Evolutionary conservation across 805 yeast species (phyloP).

Genomic region (Metschnikowia cerradonensis): DNA sequence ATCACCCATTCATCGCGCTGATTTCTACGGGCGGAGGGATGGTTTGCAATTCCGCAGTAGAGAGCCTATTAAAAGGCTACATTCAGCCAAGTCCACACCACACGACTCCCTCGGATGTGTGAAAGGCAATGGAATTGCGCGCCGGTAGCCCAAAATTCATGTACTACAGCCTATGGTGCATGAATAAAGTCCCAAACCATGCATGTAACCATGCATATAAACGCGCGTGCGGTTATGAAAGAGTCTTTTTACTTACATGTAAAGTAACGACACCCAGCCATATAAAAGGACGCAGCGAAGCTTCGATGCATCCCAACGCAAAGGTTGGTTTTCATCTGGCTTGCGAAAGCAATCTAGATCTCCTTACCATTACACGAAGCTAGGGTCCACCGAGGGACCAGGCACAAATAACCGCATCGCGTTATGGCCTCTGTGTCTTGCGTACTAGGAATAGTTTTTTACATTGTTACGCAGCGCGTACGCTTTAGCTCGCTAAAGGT

Average conservation of each 20-base stretch:
- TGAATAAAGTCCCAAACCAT: constrained; percentile 1
- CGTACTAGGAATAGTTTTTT: not conserved
- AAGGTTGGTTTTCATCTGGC: too few species aligned
- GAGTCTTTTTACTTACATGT: not conserved
- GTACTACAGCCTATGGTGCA: not conserved
- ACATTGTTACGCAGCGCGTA: constrained; percentile 5
- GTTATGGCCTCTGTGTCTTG: constrained; percentile 1
- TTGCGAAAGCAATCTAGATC: not conserved
- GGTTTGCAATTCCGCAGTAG: not conserved
- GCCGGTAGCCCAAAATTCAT: constrained; percentile 3
- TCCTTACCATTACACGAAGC: not conserved
- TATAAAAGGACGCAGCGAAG: not conserved
- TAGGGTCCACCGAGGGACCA: not conserved
- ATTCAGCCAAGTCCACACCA: not conserved
- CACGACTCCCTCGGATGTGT: not conserved
- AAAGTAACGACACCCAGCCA: not conserved
- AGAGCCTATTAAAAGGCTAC: not conserved
- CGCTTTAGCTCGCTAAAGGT: constrained; percentile 1
- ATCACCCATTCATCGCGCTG: not conserved
- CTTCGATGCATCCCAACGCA: not conserved
- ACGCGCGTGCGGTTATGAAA: constrained; percentile 3
- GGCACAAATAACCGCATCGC: constrained; percentile 1
- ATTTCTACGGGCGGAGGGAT: not conserved
- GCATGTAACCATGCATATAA: constrained; percentile 3
- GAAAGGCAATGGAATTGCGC: not conserved